Conservation (phyloP, 2,329 filamentous ascomycete species). For the Cephalotrichum gorgonifer region DNA sequence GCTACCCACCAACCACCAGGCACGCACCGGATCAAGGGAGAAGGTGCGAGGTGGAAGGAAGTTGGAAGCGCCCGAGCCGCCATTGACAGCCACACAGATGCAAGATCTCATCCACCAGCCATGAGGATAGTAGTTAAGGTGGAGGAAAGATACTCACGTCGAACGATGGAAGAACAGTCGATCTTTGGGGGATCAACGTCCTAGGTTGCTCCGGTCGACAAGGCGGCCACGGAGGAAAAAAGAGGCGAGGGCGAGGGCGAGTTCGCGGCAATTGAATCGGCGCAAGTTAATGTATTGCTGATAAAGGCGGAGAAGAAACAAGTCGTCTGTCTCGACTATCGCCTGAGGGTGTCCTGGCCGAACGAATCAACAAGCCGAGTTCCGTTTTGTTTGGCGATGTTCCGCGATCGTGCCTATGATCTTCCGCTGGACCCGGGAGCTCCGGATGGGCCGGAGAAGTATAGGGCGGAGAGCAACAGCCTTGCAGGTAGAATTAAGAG, state of each 20-base stretch:
- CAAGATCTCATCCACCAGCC: no score
- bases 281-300: neutral
- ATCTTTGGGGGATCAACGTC: neutral
- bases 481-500: neutral
- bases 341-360: no score
- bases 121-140: no score
- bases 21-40: no score
- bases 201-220: neutral
- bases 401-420: neutral
- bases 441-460: neutral
- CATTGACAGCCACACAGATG: no score
- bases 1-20: no score
- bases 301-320: no score
- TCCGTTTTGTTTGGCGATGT: neutral
- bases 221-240: neutral
- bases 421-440: neutral
- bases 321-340: no score
- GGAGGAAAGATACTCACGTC: neutral
- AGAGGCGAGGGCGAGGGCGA: no score
- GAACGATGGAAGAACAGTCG: neutral
- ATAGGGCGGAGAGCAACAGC: neutral
- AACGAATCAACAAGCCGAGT: no score
- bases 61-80: no score
- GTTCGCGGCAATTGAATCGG: neutral
- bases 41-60: no score